Conservation (phyloP, 495 filamentous ascomycete genomes). For the Penicillium manginii region DNA sequence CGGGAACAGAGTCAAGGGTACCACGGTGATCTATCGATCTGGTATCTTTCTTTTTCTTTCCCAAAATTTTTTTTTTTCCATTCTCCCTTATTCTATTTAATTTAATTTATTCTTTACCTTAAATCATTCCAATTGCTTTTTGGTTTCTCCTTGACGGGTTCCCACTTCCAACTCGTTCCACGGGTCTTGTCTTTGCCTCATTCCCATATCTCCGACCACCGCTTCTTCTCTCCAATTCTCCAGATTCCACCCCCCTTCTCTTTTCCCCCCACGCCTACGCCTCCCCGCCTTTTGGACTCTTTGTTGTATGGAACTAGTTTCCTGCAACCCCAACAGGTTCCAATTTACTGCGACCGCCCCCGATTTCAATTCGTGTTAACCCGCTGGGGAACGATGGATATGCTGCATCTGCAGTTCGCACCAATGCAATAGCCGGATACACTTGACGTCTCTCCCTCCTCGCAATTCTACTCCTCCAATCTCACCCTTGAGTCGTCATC, state of each 20-base stretch:
- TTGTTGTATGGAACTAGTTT: neutral
- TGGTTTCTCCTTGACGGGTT: neutral
- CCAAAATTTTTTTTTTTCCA: neutral
- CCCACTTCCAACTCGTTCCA: slow-evolving; percentile 10
- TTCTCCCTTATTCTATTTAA: neutral
- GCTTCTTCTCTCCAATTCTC: neutral
- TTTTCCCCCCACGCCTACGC: neutral
- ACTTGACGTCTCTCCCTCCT: slow-evolving; percentile 7
- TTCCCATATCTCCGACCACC: neutral
- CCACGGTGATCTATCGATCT: neutral
- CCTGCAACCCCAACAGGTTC: neutral
- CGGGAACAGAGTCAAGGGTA: neutral
- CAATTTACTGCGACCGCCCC: neutral
- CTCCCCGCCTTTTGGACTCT: neutral
- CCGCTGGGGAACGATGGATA: slow-evolving; percentile 41
- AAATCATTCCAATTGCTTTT: too few relatives aligned
- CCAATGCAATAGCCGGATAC: slow-evolving; percentile 37
- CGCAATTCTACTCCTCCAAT: neutral
- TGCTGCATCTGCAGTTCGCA: slow-evolving; percentile 34
- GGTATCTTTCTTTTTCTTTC: neutral
- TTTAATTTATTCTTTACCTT: neutral
- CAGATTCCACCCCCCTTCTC: slow-evolving; percentile 4
- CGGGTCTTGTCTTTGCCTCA: slow-evolving; percentile 8
- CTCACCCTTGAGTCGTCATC: neutral
- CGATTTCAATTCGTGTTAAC: neutral